Evolutionary conservation across 2,329 filamentous ascomycete species (phyloP).

Genomic region (Arthrobotrys iridis): DNA sequence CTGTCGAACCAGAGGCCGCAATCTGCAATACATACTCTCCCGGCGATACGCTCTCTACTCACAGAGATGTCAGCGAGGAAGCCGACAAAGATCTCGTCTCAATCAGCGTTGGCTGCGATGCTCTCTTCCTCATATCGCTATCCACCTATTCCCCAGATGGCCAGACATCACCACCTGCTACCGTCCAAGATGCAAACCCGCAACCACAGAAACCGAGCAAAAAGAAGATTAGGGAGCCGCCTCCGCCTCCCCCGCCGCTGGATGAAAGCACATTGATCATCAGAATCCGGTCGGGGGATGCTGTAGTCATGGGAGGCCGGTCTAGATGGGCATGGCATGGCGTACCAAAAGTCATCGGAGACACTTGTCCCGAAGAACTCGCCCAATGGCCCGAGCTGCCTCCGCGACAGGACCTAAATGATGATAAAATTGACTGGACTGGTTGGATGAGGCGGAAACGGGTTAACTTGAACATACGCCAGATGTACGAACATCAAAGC

Average conservation of each 20-base stretch:
- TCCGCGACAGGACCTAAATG: constrained; percentile 65
- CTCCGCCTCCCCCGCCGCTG: constrained; percentile 32
- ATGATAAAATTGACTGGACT: constrained; percentile 70
- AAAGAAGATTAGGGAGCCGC: constrained; percentile 52
- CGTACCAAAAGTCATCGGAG: constrained; percentile 83
- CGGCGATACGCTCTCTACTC: constrained; percentile 88
- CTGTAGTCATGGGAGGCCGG: constrained; percentile 84
- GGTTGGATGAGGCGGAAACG: constrained; percentile 90
- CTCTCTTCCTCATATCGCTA: constrained; percentile 83
- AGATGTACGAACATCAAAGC: constrained; percentile 77
- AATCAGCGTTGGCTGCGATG: constrained; percentile 88
- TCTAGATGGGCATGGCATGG: constrained; percentile 94
- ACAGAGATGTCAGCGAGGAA: constrained; percentile 91
- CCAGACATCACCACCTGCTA: background rate
- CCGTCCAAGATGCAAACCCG: background rate
- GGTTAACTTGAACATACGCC: constrained; percentile 90
- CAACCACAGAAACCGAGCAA: constrained; percentile 58
- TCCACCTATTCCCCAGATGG: constrained; percentile 28
- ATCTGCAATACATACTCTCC: constrained; percentile 94
- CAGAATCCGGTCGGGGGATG: constrained; percentile 83
- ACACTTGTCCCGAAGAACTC: constrained; percentile 80
- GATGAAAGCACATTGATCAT: constrained; percentile 67
- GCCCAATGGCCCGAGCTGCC: constrained; percentile 69
- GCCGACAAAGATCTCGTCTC: constrained; percentile 81
- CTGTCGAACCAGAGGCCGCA: constrained; percentile 83